phyloP scores from a whole-genome alignment of 2,329 filamentous ascomycete genomes.

The Nectriaceae sp. region DNA sequence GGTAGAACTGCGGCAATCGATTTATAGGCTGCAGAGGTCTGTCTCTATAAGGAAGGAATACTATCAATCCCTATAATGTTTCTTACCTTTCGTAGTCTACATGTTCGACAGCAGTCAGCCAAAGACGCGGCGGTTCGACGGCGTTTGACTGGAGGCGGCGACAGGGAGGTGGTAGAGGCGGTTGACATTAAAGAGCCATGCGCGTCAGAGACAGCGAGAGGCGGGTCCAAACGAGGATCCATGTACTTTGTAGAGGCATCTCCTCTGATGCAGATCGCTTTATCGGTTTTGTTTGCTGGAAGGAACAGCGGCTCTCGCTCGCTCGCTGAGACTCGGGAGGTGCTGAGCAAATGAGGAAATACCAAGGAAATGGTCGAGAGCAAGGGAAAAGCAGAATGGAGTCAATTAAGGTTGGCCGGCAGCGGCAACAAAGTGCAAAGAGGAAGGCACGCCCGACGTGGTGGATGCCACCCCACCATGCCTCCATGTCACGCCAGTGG shows the following conservation, averaged over 20 bases:
- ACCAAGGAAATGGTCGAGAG: too few relatives aligned
- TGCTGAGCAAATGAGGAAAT: background rate
- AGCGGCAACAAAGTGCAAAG: background rate
- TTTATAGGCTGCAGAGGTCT: background rate
- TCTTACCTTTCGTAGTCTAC: constrained; percentile 39
- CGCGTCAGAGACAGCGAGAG: constrained; percentile 5
- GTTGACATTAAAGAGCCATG: constrained; percentile 5
- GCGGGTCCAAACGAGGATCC: background rate
- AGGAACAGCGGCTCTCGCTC: background rate
- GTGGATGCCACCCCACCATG: background rate
- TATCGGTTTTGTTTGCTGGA: background rate
- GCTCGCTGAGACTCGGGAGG: background rate
- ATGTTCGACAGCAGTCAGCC: constrained; percentile 39
- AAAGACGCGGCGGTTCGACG: constrained; percentile 30
- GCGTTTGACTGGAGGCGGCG: constrained; percentile 31
- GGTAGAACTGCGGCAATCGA: background rate
- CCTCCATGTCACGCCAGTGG: background rate
- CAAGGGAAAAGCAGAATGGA: background rate
- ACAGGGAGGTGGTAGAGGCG: constrained; percentile 13
- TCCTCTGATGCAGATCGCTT: background rate
- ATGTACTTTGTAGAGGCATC: background rate
- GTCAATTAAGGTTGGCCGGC: background rate
- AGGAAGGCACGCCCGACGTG: background rate
- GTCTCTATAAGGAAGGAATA: background rate
- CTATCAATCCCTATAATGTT: too few relatives aligned